Evolutionary conservation across 1,284 basidiomycete species (phyloP), one percentile per base, ranked within the genome.

Genomic region (Ceratorhiza oryzae-sativae): DNA sequence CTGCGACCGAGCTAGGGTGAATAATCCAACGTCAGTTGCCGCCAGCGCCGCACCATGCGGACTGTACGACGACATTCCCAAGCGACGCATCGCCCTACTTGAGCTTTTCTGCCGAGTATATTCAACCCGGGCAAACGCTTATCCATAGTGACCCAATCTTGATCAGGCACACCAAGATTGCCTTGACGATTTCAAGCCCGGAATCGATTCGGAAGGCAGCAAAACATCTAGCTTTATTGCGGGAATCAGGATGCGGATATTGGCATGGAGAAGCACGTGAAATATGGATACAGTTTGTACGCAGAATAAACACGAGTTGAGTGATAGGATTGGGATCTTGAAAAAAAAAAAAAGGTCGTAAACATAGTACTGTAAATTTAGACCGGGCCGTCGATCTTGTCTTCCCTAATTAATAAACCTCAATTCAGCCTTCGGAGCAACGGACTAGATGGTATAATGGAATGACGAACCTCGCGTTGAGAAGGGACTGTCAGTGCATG

Each of bases 401-500:
- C 41, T n/a, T 60, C 58, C 20, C 58, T 60, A 34, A n/a, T 42
- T 6, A 42, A 42, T 34, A 23, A 59, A 59, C 13, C 6, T 10
- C 23, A 30, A 60, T 8, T 42, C 20, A 41, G 23, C 39, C 23
- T 36, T 30, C 45, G 39, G 25, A 53, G 32, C 18, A 32, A 49
- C 59, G 42, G 23, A 42, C 27, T 10, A 46, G 13, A 39, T 13
- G 13, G 36, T 13, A 13, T 39, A 6, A 39, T 41, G 32, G 23
- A 45, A 18, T 45, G 15, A 78, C 80, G 76, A 60, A 80, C 80
- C 75, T 77, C 12, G 80, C 77, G 68, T 82, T 82, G 42, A 84
- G 75, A 12, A 84, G 75, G 5, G 80, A 81, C 10, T 68, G 30
- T n/a, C 32, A 39, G 27, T 23, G 23, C 3, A 12, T 23, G 12